Conservation (phyloP, 2,329 filamentous ascomycete genomes). For the Fonsecaea nubica region DNA sequence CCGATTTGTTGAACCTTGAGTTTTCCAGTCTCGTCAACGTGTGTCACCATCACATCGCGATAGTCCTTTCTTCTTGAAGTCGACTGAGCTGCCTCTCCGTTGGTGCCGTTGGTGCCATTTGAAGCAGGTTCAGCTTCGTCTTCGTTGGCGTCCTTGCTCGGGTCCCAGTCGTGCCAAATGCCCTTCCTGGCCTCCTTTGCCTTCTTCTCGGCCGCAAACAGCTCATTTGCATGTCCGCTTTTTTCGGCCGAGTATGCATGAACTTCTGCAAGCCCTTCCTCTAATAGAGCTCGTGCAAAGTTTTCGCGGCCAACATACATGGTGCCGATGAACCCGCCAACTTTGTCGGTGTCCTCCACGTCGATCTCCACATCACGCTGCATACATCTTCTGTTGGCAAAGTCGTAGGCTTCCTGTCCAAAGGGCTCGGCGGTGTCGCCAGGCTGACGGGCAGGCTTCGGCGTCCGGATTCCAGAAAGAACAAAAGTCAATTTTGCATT, state of each 20-base stretch:
- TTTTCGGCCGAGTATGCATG: slow-evolving; percentile 96
- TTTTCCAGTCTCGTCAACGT: slow-evolving; percentile 80
- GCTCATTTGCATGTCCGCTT: slow-evolving; percentile 84
- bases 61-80: slow-evolving; percentile 81
- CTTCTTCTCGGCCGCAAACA: slow-evolving; percentile 83
- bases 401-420: slow-evolving; percentile 90
- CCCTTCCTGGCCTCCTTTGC: slow-evolving; percentile 90
- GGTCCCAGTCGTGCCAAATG: slow-evolving; percentile 93
- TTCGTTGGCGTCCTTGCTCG: slow-evolving; percentile 76
- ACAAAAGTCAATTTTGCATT: slow-evolving; percentile 95
- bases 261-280: slow-evolving; percentile 91
- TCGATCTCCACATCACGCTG: slow-evolving; percentile 97
- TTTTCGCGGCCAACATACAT: slow-evolving; percentile 94
- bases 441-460: slow-evolving; percentile 80
- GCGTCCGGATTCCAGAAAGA: slow-evolving; percentile 88
- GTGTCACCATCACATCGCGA: slow-evolving; percentile 89
- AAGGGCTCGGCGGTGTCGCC: slow-evolving; percentile 89
- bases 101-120: slow-evolving; percentile 57
- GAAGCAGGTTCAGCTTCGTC: slow-evolving; percentile 54
- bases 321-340: slow-evolving; percentile 95
- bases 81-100: slow-evolving; percentile 61
- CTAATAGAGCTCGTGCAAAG: slow-evolving; percentile 89
- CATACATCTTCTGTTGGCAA: slow-evolving; percentile 85
- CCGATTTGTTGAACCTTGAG: slow-evolving; percentile 93
- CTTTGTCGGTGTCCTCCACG: slow-evolving; percentile 92